Evolutionary conservation across 495 filamentous ascomycete species (phyloP), one percentile per base, ranked within the genome.

Genomic region (Sordaria brevicollis): DNA sequence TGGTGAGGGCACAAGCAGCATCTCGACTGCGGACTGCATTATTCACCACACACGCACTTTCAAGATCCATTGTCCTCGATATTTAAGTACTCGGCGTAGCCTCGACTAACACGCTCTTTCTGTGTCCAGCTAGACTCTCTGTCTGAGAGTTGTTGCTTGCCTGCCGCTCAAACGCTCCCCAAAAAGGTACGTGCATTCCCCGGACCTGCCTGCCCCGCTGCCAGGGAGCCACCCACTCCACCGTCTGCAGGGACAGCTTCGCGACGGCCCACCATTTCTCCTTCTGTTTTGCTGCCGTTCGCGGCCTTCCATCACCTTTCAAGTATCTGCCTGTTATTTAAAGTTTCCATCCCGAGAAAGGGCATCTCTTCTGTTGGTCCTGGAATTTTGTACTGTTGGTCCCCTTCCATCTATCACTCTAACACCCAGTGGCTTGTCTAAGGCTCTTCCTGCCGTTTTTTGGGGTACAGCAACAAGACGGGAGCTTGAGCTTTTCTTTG

Each of bases 171-270:
- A 29, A 29, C 11, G n/a, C n/a, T n/a, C 2, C 21, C 49, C 49
- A 15, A 76, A 75, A 69, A 77, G 73, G 76, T 77, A 78, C 71
- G 76, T 76, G 75, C 75, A 77, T 73, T 69, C 68, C 71, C 71
- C 71, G 67, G 67, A 62, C 66, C 72, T 66, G 38, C 41, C 70
- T 36, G 65, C 67, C 73, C 68, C 70, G 66, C 74, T 72, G 70
- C 74, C 62, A 71, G 65, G 67, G 35, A 39, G 70, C 67, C 67
- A 65, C 39, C 67, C 29, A 68, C 38, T 49, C 49, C 38, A 33
- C 66, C 21, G 35, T 68, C 21, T 57, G 49, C 70, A 49, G 54
- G 71, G 67, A 36, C 66, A 31, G 67, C 68, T 70, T 69, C 31
- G 65, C 71, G 35, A 71, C 54, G 70, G 72, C 72, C 70, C 75